Conservation (phyloP, 2,329 filamentous ascomycete species). For the Botrytis hyacinthi region DNA sequence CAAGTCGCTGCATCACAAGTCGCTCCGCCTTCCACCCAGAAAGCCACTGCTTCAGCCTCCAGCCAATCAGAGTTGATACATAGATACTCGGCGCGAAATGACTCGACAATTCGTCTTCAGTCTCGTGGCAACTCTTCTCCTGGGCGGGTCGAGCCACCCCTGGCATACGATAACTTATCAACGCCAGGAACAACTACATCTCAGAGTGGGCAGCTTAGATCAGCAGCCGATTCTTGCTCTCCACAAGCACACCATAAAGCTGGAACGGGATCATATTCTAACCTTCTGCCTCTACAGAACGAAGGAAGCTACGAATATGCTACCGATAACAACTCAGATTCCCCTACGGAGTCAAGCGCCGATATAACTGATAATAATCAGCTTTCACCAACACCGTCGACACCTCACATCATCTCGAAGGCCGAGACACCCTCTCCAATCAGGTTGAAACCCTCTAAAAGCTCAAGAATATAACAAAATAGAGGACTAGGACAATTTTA, state of each 20-base stretch:
- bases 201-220: neutral
- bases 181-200: neutral
- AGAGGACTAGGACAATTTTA: neutral
- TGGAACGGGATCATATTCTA: neutral
- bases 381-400: neutral
- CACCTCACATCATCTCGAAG: neutral
- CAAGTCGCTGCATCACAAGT: neutral
- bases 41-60: neutral
- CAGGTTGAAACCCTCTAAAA: neutral
- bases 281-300: neutral
- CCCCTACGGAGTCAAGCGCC: neutral
- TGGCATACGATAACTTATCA: neutral
- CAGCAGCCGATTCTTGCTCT: neutral
- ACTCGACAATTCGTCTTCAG: neutral
- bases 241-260: neutral
- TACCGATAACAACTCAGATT: neutral
- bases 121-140: neutral
- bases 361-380: neutral
- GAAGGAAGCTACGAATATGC: neutral
- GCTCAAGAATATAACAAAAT: neutral
- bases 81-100: neutral
- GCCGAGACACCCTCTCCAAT: neutral
- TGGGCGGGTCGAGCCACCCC: neutral
- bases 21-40: neutral
- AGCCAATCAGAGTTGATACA: neutral